A percentile compares a stretch with the other conserved stretches of the same genome.
phyloP scores from a whole-genome alignment of 2,329 filamentous ascomycete genomes.

The Blastomyces emzantsi region DNA sequence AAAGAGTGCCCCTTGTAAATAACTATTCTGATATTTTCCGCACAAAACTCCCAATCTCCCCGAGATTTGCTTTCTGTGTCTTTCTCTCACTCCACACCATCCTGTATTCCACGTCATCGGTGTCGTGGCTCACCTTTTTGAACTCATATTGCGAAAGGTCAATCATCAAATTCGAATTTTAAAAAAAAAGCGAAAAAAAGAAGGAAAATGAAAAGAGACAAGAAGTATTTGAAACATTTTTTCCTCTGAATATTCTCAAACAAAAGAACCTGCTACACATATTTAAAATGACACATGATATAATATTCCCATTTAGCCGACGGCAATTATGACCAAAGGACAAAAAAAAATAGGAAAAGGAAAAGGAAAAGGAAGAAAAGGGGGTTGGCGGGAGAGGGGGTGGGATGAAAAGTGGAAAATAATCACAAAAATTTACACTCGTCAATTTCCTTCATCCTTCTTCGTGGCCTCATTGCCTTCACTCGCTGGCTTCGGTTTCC shows the following conservation, averaged over 20 bases:
- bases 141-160: background rate
- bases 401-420: slow-evolving; percentile 10
- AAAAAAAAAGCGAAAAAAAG: slow-evolving; percentile 11
- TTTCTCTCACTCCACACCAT: slow-evolving; percentile 1
- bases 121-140: background rate
- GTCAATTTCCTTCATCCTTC: slow-evolving; percentile 17
- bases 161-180: slow-evolving; percentile 3
- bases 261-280: background rate
- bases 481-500: slow-evolving; percentile 39
- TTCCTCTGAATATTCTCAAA: background rate
- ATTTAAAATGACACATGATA: slow-evolving; percentile 1
- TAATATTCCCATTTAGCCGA: background rate
- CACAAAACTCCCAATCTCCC: background rate
- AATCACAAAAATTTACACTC: slow-evolving; percentile 7
- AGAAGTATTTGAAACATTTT: slow-evolving; percentile 3
- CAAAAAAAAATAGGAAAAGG: slow-evolving; percentile 11
- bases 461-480: slow-evolving; percentile 41
- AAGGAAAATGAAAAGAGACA: slow-evolving; percentile 10
- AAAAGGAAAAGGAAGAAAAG: slow-evolving; percentile 10
- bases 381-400: slow-evolving; percentile 7
- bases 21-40: background rate
- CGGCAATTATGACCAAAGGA: background rate
- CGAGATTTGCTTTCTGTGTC: background rate
- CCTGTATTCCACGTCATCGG: slow-evolving; percentile 7
- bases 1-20: slow-evolving; percentile 2